These are phyloP conservation scores for Ophiostoma himal-ulmi DNA, from an alignment of 2,329 filamentous ascomycete genomes.

Conservation along the genomic window DNA sequence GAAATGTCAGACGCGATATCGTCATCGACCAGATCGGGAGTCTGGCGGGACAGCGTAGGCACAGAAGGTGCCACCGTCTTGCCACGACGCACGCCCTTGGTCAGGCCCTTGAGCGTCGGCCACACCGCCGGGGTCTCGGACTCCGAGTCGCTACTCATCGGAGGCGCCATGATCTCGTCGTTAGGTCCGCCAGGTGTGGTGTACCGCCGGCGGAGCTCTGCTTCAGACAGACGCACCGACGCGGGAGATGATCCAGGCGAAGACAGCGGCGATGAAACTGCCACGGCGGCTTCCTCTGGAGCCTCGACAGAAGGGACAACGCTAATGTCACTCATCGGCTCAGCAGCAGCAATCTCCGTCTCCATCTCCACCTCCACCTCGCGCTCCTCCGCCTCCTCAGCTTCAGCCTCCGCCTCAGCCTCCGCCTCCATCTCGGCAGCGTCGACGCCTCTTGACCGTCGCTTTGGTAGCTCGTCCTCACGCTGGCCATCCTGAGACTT, in stretches of 20 bases:
- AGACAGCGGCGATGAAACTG: background rate
- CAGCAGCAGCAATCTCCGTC: background rate
- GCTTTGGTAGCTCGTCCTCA: conserved; percentile 23
- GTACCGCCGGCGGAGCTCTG: conserved; percentile 29
- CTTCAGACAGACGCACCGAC: conserved; percentile 25
- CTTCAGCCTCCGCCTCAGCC: background rate
- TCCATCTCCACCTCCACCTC: background rate
- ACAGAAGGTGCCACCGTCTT: conserved; percentile 23
- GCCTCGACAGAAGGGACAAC: conserved; percentile 11
- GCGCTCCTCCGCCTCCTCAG: background rate
- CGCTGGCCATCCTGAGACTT: conserved; percentile 25
- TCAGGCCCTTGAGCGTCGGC: conserved; percentile 49
- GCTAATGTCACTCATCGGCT: conserved; percentile 9
- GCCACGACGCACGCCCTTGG: conserved; percentile 38
- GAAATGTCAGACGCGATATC: conserved; percentile 48
- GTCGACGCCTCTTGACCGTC: background rate
- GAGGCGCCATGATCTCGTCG: conserved; percentile 47
- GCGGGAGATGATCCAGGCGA: conserved; percentile 31
- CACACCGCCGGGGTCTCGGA: conserved; percentile 41
- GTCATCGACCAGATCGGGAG: conserved; percentile 38
- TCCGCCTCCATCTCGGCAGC: background rate
- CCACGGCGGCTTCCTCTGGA: background rate
- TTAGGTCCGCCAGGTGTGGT: conserved; percentile 36
- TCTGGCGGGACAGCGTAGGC: conserved; percentile 35
- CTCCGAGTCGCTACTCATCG: conserved; percentile 47